Base-by-base conservation (phyloP, 257 asterid species). In the Oldenlandia corymbosa region DNA sequence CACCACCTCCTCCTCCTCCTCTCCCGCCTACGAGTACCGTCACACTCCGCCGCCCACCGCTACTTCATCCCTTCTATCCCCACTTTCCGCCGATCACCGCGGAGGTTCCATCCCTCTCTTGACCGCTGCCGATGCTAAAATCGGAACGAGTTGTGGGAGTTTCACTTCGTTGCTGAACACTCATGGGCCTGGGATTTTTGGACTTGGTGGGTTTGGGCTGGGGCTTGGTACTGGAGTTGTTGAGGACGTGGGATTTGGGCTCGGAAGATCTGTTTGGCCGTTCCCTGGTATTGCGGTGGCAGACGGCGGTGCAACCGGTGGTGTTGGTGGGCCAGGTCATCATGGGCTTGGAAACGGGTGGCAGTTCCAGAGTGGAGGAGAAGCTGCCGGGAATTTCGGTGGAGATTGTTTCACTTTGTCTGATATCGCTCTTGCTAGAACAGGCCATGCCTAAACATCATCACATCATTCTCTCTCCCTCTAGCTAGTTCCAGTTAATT, bases 351-450 rank as follows among this genome's bases (percentile, higher is more conserved):
- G 80, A 32, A 80, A 64, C 70, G 61, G 84, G 74, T 90, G 97
- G 97, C 95, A 84, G 75, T 30, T 88, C 65, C 91, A 79, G 71
- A 79, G 70, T 68, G 92, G 83, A 21, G 89, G 78, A 0, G n/a
- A n/a, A n/a, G n/a, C n/a, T n/a, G 67, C 55, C 34, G 88, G 85
- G 1, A 72, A 68, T 21, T 77, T 78, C 2, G 69, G 73, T 12
- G 91, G 85, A 14, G 90, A 79, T 49, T 80, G 77, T 70, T 80
- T 87, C 43, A 75, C 73, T 66, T 75, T 79, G 65, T 84, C 95
- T 3, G 95, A 83, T 62, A 84, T 90, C 61, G 94, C 90, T 66
- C 79, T 87, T 72, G 79, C 95, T 51, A 78, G 95, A 21, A 87
- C 81, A 1, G 81, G 86, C 2, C 75, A 77, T 55, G 72, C 76